These are phyloP conservation scores for Penicillium tannophilum DNA, from an alignment of 495 filamentous ascomycete genomes.

Conservation along the genomic window DNA sequence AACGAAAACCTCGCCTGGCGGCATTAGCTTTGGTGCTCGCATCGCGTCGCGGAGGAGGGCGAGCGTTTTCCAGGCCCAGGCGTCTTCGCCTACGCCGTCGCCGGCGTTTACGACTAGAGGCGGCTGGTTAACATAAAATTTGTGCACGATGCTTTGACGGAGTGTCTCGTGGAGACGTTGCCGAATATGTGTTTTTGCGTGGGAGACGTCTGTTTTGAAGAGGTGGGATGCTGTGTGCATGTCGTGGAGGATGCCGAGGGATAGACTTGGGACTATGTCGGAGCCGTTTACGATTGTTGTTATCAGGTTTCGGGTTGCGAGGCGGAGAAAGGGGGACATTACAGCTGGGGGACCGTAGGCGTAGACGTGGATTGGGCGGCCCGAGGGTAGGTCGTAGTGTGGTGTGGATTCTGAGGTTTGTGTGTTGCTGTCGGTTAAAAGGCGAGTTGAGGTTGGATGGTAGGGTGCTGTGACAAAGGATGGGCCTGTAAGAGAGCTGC, in stretches of 20 bases:
- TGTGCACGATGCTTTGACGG: conserved; percentile 48
- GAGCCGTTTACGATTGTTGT: conserved; percentile 73
- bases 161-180: conserved; percentile 65
- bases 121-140: conserved; percentile 50
- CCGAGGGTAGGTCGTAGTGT: conserved; percentile 58
- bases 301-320: conserved; percentile 72
- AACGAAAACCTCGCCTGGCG: conserved; percentile 76
- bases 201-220: conserved; percentile 69
- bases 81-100: conserved; percentile 60
- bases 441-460: conserved; percentile 34
- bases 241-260: conserved; percentile 74
- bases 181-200: conserved; percentile 65
- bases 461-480: conserved; percentile 55
- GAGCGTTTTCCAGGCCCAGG: conserved; percentile 71
- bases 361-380: conserved; percentile 75
- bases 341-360: conserved; percentile 76
- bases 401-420: conserved; percentile 3
- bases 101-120: conserved; percentile 47
- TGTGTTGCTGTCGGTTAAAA: conserved; percentile 38
- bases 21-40: conserved; percentile 69
- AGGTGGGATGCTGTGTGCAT: conserved; percentile 69
- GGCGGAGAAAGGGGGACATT: conserved; percentile 71
- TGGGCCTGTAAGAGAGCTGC: conserved; percentile 50
- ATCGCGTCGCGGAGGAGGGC: conserved; percentile 67
- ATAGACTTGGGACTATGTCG: conserved; percentile 74